phyloP scores from a whole-genome alignment of 352 stramenopile species.

The Phytophthora pistaciae region DNA sequence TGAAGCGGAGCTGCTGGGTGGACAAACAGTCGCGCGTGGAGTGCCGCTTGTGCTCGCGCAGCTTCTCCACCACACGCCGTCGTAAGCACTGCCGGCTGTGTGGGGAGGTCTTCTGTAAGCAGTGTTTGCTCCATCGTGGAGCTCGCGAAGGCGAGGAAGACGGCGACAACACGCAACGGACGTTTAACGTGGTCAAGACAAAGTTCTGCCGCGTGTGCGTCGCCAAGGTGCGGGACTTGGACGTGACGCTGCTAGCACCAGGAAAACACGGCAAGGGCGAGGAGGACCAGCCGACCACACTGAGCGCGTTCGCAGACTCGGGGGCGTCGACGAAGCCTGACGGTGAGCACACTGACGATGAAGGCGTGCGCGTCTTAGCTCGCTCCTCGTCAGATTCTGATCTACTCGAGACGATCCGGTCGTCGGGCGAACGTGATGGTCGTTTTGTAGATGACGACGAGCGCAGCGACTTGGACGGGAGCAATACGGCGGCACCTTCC shows the following conservation, averaged over 20 bases:
- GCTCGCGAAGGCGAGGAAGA: constrained; percentile 23
- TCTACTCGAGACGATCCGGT: constrained; percentile 40
- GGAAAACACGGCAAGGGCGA: constrained; percentile 13
- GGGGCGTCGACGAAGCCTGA: constrained; percentile 30
- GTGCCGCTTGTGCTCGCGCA: constrained; percentile 67
- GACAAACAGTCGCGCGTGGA: constrained; percentile 49
- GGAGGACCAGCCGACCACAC: constrained; percentile 5
- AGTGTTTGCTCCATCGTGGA: constrained; percentile 61
- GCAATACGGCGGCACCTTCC: background rate
- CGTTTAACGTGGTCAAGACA: constrained; percentile 57
- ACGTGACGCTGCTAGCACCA: constrained; percentile 31
- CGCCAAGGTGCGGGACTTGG: constrained; percentile 50
- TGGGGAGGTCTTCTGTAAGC: constrained; percentile 75
- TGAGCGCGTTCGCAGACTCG: constrained; percentile 28
- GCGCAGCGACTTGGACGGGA: constrained; percentile 14
- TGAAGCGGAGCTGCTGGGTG: constrained; percentile 56
- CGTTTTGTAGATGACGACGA: constrained; percentile 29
- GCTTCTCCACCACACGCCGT: constrained; percentile 60
- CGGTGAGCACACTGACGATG: constrained; percentile 28
- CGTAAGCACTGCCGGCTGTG: constrained; percentile 83
- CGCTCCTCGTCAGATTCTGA: constrained; percentile 36
- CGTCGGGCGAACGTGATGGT: constrained; percentile 30
- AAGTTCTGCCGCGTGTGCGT: constrained; percentile 72
- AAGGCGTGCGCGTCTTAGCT: constrained; percentile 13
- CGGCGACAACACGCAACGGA: constrained; percentile 20